Evolutionary conservation across 495 filamentous ascomycete genomes (phyloP).

Genomic region (Penicillium egyptiacum): DNA sequence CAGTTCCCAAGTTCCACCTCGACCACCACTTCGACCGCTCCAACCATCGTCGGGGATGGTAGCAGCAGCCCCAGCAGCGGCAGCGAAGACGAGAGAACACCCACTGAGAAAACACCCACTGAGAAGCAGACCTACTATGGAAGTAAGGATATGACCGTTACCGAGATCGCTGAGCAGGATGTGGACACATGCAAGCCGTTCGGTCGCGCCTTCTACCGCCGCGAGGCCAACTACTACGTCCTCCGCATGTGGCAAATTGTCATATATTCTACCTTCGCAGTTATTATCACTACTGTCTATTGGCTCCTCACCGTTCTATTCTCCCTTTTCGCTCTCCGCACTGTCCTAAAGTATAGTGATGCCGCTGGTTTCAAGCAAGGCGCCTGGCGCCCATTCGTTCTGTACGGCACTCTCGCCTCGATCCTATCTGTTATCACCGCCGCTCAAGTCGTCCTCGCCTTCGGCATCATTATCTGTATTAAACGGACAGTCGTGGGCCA

Average conservation of each 20-base stretch:
- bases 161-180: conserved; percentile 5
- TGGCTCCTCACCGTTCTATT: conserved; percentile 40
- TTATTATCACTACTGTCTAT: conserved; percentile 36
- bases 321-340: conserved; percentile 21
- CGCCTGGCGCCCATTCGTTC: conserved; percentile 29
- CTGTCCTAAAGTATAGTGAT: conserved; percentile 15
- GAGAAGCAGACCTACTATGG: conserved; percentile 17
- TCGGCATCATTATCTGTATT: conserved; percentile 33
- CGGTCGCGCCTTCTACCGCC: conserved; percentile 46
- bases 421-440: conserved; percentile 30
- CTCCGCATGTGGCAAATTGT: conserved; percentile 38
- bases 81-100: conserved; percentile 7
- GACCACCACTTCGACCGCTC: conserved; percentile 17
- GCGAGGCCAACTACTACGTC: conserved; percentile 41
- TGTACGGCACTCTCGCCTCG: conserved; percentile 32
- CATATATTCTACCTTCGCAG: conserved; percentile 38
- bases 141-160: not conserved
- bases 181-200: conserved; percentile 32
- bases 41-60: conserved; percentile 11
- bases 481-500: conserved; percentile 48
- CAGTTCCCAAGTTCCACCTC: conserved; percentile 32
- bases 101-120: conserved; percentile 11
- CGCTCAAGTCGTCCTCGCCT: conserved; percentile 32
- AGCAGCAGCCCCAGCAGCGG: conserved; percentile 12
- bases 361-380: conserved; percentile 15